Percentiles rank a stretch among this genome's conserved stretches.
phyloP scores from a whole-genome alignment of 2,329 filamentous ascomycete genomes.

The Colletotrichum lentis region DNA sequence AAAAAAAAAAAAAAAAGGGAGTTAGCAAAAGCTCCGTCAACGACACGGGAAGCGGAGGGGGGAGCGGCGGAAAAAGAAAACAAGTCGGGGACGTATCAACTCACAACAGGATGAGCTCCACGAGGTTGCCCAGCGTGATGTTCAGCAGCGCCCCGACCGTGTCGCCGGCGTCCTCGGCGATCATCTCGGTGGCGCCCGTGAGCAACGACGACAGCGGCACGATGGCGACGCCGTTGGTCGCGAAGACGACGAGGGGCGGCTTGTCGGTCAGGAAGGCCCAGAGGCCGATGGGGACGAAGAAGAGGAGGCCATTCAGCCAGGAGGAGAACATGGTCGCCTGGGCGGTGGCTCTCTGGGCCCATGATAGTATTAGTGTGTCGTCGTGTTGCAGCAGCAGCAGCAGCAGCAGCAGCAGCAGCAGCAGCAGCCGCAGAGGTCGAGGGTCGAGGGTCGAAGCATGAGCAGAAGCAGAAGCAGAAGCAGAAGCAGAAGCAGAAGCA shows the following conservation, averaged over 20 bases:
- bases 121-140: conserved; percentile 69
- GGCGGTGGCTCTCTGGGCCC: not conserved
- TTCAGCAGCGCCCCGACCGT: conserved; percentile 67
- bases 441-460: not conserved
- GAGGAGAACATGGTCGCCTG: conserved; percentile 44
- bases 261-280: conserved; percentile 55
- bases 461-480: too few species aligned
- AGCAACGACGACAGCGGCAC: conserved; percentile 66
- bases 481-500: not conserved
- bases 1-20: too few species aligned
- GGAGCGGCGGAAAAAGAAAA: too few species aligned
- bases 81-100: too few species aligned
- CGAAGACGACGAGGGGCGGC: conserved; percentile 58
- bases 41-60: too few species aligned
- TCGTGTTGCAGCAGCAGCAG: not conserved
- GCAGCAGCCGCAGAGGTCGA: too few species aligned
- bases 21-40: conserved; percentile 14
- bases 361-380: not conserved
- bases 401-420: too few species aligned
- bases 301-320: conserved; percentile 71
- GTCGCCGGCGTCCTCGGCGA: conserved; percentile 65
- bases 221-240: conserved; percentile 68
- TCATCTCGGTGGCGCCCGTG: conserved; percentile 67
- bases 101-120: conserved; percentile 68
- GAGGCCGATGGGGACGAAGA: conserved; percentile 77